Percentiles rank a stretch among this genome's conserved stretches.
Evolutionary conservation across 805 yeast genomes (phyloP).

Genomic region (Wickerhamia fluorescens): DNA sequence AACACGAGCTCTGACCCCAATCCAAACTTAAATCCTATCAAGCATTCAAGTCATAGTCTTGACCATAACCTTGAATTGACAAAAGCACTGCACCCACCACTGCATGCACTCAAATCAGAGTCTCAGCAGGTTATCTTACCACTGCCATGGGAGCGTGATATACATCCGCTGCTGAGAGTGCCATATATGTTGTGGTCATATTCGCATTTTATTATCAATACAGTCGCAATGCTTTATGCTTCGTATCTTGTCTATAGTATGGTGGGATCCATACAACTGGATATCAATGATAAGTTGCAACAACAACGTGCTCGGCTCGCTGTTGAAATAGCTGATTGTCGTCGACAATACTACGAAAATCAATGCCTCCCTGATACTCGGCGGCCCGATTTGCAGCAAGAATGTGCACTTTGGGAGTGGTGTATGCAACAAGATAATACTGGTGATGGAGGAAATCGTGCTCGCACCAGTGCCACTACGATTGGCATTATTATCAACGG

Average conservation of each 20-base stretch:
- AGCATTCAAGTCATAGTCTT: no score
- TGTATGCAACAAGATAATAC: constrained; percentile 59
- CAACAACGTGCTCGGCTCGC: constrained; percentile 39
- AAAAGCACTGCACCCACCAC: no score
- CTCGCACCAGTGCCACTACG: constrained; percentile 54
- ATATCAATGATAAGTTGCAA: constrained; percentile 45
- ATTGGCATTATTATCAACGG: constrained; percentile 57
- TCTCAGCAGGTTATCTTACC: no score
- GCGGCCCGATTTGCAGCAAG: constrained; percentile 51
- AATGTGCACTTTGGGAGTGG: constrained; percentile 55
- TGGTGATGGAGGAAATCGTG: constrained; percentile 38
- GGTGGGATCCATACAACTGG: constrained; percentile 44
- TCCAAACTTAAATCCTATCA: no score
- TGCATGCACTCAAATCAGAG: no score
- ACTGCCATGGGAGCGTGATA: constrained; percentile 49
- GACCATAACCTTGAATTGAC: no score
- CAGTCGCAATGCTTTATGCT: constrained; percentile 38
- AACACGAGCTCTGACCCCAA: no score
- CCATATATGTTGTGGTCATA: constrained; percentile 58
- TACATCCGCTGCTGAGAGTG: constrained; percentile 44
- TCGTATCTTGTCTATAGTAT: constrained; percentile 37
- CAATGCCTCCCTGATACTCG: constrained; percentile 48
- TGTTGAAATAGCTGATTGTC: constrained; percentile 49
- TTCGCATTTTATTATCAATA: constrained; percentile 49
- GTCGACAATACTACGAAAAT: constrained; percentile 45